phyloP scores from a whole-genome alignment of 2,329 filamentous ascomycete genomes.

The Monilinia laxa region DNA sequence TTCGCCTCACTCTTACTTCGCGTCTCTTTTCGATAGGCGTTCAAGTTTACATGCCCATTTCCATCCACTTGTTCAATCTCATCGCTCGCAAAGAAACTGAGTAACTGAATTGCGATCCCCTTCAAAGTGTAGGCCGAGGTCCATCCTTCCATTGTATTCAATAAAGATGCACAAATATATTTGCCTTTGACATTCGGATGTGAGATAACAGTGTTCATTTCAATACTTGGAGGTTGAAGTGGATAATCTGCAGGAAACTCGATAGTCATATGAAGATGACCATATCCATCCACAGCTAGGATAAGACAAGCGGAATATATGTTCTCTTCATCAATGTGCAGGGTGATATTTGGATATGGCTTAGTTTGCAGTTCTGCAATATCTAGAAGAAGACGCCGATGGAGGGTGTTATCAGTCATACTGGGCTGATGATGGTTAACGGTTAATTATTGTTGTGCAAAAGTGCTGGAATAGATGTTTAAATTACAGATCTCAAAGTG shows the following conservation, averaged over 20 bases:
- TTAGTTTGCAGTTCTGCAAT: slow-evolving; percentile 47
- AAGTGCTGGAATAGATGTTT: no score
- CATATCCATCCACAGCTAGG: slow-evolving; percentile 44
- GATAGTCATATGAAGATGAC: slow-evolving; percentile 47
- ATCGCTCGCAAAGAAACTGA: slow-evolving; percentile 53
- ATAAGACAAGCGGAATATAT: slow-evolving; percentile 46
- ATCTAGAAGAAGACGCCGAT: slow-evolving; percentile 44
- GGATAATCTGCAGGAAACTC: slow-evolving; percentile 44
- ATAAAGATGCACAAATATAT: slow-evolving; percentile 50
- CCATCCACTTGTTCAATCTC: slow-evolving; percentile 45
- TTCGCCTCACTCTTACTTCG: background rate
- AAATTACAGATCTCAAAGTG: no score
- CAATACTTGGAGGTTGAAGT: slow-evolving; percentile 43
- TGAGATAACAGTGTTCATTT: slow-evolving; percentile 44
- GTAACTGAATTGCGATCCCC: slow-evolving; percentile 50
- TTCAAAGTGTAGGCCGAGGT: slow-evolving; percentile 53
- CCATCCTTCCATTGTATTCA: slow-evolving; percentile 46
- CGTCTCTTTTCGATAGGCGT: slow-evolving; percentile 29
- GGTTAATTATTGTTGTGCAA: no score
- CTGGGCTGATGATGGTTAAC: no score
- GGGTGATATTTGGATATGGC: slow-evolving; percentile 49
- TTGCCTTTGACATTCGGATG: slow-evolving; percentile 49
- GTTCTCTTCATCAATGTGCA: slow-evolving; percentile 44
- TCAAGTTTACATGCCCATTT: slow-evolving; percentile 33
- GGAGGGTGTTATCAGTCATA: background rate